Evolutionary conservation across 345 rosid species (phyloP).

Genomic region (Euphorbia lathyris): DNA sequence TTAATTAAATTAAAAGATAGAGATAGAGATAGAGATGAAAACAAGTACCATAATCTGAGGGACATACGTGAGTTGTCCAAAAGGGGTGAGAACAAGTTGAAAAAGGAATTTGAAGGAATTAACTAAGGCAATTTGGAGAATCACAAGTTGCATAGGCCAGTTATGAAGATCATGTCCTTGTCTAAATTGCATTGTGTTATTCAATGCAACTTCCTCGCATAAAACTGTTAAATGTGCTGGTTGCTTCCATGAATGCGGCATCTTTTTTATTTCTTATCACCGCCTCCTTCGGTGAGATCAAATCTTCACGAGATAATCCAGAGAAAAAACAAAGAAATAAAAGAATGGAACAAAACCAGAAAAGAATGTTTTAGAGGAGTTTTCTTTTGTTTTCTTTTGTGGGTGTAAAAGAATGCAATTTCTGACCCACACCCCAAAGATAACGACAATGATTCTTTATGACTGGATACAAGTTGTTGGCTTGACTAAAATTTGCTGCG

Average conservation of each 20-base stretch:
- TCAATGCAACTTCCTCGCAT: not conserved
- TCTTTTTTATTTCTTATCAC: not conserved
- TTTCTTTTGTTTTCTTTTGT: not conserved
- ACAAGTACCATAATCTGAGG: constrained; percentile 32
- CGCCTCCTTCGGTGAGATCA: not conserved
- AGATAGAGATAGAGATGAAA: not conserved
- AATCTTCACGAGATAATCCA: not conserved
- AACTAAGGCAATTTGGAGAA: constrained; percentile 31
- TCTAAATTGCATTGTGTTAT: not conserved
- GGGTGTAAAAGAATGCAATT: not conserved
- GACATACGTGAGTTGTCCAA: constrained; percentile 33
- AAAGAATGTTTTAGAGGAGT: too few relatives aligned
- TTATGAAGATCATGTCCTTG: constrained; percentile 7
- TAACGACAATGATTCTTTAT: not conserved
- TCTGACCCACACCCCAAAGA: not conserved
- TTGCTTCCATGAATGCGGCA: not conserved
- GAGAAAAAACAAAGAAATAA: not conserved
- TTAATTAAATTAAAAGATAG: not conserved
- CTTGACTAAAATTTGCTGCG: not conserved
- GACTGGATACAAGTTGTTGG: not conserved
- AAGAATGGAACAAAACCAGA: too few relatives aligned
- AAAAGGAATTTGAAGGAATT: constrained; percentile 18
- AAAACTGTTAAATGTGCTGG: not conserved
- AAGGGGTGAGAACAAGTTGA: constrained; percentile 30
- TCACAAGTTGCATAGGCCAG: constrained; percentile 23